Base-by-base conservation (phyloP, 139 green algal genomes). In the Eudorina sp. region DNA sequence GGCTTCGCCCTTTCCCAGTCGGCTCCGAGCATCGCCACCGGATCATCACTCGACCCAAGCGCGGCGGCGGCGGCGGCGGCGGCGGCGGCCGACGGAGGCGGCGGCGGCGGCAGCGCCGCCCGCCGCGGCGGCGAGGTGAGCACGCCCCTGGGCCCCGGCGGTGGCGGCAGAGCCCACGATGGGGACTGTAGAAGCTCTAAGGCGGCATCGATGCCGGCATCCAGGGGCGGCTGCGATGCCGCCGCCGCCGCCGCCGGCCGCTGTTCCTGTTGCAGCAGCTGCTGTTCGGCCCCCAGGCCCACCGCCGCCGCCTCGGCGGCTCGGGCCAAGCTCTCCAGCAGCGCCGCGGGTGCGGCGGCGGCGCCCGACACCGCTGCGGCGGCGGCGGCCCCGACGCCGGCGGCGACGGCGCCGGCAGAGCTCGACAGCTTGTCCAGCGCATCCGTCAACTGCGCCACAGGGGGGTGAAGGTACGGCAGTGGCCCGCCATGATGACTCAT, bases 381-480 rank as follows among this genome's bases (percentile, higher is more conserved):
- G 64, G 64, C 31, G 64, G 64, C 34, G 34, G 11, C 25, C 34
- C 38, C 66, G 31, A 48, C 31, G 4, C 36, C 66, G 38, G 66
- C 36, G 2, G 66, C 31, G 34, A 19, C 31, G 6, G 66, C 66
- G 66, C 66, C 36, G 66, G 11, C 21, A 2, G 62, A 72, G 62
- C 62, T 72, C 6, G 62, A 31, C 62, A 72, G 62, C 16, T 25
- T 29, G 27, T 34, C 62, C 62, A 72, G 31, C 62, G 62, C 62
- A 2, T 72, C 62, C 62, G 62, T 72, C 62, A 72, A 72, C 62
- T 72, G 62, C 62, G 62, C n/a, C n/a, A n/a, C n/a, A n/a, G n/a
- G n/a, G n/a, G n/a, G n/a, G n/a, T n/a, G n/a, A n/a, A n/a, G n/a
- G n/a, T 38, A 34, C 31, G 14, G 62, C 31, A 16, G 38, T n/a